Conservation (phyloP, 225 moss, liverwort and hornwort species). For the Bryoerythrophyllum caledonicum region DNA sequence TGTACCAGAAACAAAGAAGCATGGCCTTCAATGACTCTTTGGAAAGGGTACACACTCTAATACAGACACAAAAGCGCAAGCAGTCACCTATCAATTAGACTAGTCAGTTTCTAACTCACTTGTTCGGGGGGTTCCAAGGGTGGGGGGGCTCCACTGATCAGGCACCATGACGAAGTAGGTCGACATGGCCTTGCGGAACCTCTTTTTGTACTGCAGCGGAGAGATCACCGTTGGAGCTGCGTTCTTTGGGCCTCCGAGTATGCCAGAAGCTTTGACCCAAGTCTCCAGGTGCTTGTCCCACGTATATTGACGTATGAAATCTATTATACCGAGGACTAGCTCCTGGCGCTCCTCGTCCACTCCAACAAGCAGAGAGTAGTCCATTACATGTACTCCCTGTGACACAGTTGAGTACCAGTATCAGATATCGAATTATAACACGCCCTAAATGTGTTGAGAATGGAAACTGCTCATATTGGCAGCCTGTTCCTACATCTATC, state of each 20-base stretch:
- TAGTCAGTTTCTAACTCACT: constrained; percentile 32
- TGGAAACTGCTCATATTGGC: too few species aligned
- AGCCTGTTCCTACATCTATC: too few species aligned
- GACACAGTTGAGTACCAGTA: constrained; percentile 16
- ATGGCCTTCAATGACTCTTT: constrained; percentile 2
- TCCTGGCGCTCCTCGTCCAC: constrained; percentile 92
- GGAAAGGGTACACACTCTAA: constrained; percentile 1
- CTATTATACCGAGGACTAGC: constrained; percentile 92
- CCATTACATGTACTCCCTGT: constrained; percentile 89
- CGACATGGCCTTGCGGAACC: constrained; percentile 94
- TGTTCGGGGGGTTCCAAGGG: constrained; percentile 20
- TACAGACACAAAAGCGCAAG: constrained; percentile 26
- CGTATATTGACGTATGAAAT: constrained; percentile 95
- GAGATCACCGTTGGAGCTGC: constrained; percentile 91
- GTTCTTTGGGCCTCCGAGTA: constrained; percentile 93
- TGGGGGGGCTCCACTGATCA: constrained; percentile 75
- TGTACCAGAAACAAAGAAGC: constrained; percentile 1
- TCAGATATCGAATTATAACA: neutral
- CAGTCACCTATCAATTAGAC: constrained; percentile 9
- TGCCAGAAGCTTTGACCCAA: constrained; percentile 92
- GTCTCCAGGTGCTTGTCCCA: constrained; percentile 98
- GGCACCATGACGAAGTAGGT: constrained; percentile 96
- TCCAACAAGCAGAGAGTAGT: constrained; percentile 91
- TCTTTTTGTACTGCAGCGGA: constrained; percentile 89
- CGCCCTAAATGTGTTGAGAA: too few species aligned